Conservation (phyloP, 2,329 filamentous ascomycete genomes). For the Aurifilum marmelostoma region DNA sequence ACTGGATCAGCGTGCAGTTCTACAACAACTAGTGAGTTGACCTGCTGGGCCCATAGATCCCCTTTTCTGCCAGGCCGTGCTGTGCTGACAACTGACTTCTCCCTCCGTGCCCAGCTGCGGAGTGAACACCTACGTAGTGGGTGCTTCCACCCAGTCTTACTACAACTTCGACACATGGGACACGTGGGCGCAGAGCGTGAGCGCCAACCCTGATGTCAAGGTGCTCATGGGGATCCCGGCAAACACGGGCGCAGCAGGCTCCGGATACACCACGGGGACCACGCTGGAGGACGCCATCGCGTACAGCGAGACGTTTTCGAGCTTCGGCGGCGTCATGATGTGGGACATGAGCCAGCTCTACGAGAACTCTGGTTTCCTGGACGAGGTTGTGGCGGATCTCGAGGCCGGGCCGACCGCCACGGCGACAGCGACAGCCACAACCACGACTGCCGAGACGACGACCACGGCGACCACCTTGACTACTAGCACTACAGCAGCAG, state of each 20-base stretch:
- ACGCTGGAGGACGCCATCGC: conserved; percentile 54
- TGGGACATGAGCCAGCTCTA: conserved; percentile 69
- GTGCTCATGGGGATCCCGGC: conserved; percentile 65
- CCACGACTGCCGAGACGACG: conserved; percentile 17
- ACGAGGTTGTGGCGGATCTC: conserved; percentile 45
- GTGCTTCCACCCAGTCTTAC: conserved; percentile 49
- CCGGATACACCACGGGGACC: conserved; percentile 56
- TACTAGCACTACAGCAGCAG: conserved; percentile 6
- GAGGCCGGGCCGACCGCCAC: conserved; percentile 21
- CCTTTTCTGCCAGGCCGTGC: too few relatives aligned
- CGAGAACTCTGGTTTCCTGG: conserved; percentile 60
- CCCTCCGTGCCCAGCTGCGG: conserved; percentile 49
- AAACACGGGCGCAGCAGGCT: conserved; percentile 55
- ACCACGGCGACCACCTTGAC: conserved; percentile 18
- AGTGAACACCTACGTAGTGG: conserved; percentile 52
- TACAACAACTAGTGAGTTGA: conserved; percentile 63
- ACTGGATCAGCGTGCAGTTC: conserved; percentile 67
- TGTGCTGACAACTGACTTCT: neutral
- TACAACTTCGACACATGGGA: conserved; percentile 70
- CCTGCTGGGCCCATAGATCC: too few relatives aligned
- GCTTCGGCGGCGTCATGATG: conserved; percentile 70
- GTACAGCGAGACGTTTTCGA: conserved; percentile 57
- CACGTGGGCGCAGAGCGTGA: conserved; percentile 61
- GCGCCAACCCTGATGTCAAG: conserved; percentile 63
- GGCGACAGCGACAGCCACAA: conserved; percentile 16